Conservation (phyloP, 768 basidiomycete genomes). For the Lactarius trivialis region DNA sequence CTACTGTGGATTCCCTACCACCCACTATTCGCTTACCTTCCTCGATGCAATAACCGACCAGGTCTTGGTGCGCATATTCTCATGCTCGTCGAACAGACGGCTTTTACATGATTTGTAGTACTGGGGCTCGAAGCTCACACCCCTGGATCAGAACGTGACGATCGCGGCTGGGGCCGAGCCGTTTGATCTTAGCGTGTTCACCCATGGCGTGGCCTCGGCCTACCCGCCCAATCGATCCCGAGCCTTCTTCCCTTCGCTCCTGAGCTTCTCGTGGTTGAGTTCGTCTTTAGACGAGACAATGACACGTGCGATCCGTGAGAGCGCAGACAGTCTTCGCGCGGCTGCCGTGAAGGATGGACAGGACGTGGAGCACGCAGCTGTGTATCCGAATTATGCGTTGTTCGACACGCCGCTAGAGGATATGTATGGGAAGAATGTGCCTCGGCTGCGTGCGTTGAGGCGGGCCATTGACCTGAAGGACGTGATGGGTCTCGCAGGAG, state of each 20-base stretch:
- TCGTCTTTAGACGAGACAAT: not conserved
- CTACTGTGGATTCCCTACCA: not conserved
- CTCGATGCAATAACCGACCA: not conserved
- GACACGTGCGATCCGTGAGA: not conserved
- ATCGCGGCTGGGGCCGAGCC: not conserved
- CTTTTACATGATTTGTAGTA: not conserved
- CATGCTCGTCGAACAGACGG: too few relatives aligned
- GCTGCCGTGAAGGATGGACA: not conserved
- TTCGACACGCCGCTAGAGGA: not conserved
- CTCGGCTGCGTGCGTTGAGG: slow-evolving; percentile 1
- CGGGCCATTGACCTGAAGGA: slow-evolving; percentile 12
- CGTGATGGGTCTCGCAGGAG: slow-evolving; percentile 23
- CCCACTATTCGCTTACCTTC: not conserved
- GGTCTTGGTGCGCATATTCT: not conserved
- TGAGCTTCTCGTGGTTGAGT: not conserved
- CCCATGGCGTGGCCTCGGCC: not conserved
- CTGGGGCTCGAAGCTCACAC: not conserved
- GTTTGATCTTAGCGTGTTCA: not conserved
- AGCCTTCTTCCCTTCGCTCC: not conserved
- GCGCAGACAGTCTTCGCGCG: not conserved
- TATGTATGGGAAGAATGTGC: slow-evolving; percentile 16
- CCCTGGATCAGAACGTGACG: not conserved
- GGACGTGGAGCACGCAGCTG: not conserved
- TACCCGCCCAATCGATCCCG: not conserved
- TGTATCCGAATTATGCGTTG: not conserved